Evolutionary conservation across 768 basidiomycete species (phyloP).

Genomic region (Termitomyces sp.): DNA sequence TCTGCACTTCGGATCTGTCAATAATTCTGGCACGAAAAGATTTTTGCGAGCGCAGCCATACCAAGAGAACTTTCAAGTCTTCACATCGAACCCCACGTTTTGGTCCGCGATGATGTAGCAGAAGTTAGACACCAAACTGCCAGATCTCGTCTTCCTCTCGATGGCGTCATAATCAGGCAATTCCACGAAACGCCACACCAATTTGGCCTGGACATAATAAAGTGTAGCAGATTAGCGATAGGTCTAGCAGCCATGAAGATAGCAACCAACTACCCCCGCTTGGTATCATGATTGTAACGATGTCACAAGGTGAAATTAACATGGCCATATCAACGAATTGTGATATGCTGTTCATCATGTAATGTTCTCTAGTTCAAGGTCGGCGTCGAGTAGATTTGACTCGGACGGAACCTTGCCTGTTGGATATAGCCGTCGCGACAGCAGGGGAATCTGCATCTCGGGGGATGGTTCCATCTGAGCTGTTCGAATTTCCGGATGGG

Average conservation of each 20-base stretch:
- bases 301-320: neutral
- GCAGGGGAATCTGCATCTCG: conserved; percentile 40
- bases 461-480: conserved; percentile 51
- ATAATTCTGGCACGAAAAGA: too few species aligned
- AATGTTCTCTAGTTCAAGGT: conserved; percentile 9
- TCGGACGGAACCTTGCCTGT: neutral
- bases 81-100: neutral
- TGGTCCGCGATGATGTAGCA: neutral
- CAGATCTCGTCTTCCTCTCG: too few species aligned
- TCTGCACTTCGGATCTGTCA: neutral
- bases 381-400: conserved; percentile 1
- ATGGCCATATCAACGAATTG: neutral
- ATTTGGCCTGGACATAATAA: neutral
- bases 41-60: neutral
- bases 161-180: neutral
- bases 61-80: neutral
- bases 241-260: neutral
- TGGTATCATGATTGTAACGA: neutral
- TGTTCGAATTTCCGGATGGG: conserved; percentile 35
- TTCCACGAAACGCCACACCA: neutral
- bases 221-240: neutral
- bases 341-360: neutral
- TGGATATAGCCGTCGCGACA: neutral
- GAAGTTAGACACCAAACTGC: neutral
- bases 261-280: neutral